Percentiles rank a stretch among this genome's conserved stretches.
phyloP scores from a whole-genome alignment of 495 filamentous ascomycete genomes.

The Extremus antarcticus region DNA sequence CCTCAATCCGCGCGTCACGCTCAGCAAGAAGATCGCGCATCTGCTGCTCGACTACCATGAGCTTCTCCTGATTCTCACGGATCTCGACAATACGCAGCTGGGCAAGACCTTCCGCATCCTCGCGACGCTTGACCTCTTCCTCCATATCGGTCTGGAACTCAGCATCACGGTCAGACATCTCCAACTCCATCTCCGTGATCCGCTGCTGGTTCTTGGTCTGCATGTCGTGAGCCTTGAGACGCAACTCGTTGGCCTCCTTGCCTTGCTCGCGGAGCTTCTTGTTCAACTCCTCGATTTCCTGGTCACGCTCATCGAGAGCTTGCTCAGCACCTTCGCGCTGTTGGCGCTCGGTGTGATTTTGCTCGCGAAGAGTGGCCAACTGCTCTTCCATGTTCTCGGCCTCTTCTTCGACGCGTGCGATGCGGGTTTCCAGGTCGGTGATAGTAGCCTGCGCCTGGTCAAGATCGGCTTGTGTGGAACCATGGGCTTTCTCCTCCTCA shows the following conservation, averaged over 20 bases:
- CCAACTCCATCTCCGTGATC: constrained; percentile 19
- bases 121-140: constrained; percentile 16
- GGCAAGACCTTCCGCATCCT: constrained; percentile 17
- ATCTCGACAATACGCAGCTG: constrained; percentile 14
- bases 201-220: constrained; percentile 23
- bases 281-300: constrained; percentile 20
- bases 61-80: constrained; percentile 9
- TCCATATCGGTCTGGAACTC: constrained; percentile 15
- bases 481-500: constrained; percentile 9
- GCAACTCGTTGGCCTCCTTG: constrained; percentile 29
- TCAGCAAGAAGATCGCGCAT: constrained; percentile 9
- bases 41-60: constrained; percentile 9
- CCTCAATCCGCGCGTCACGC: constrained; percentile 15
- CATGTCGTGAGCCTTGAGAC: constrained; percentile 27
- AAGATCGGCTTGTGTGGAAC: constrained; percentile 16
- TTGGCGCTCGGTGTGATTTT: constrained; percentile 19
- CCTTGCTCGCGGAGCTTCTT: constrained; percentile 22
- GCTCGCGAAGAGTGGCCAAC: constrained; percentile 16
- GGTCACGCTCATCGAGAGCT: constrained; percentile 23
- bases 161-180: constrained; percentile 16
- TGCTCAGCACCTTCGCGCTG: constrained; percentile 29
- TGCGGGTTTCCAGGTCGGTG: constrained; percentile 13
- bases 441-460: constrained; percentile 13
- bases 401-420: constrained; percentile 18
- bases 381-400: constrained; percentile 10